phyloP scores from a whole-genome alignment of 495 filamentous ascomycete genomes.

The Penicillium malachiteum region DNA sequence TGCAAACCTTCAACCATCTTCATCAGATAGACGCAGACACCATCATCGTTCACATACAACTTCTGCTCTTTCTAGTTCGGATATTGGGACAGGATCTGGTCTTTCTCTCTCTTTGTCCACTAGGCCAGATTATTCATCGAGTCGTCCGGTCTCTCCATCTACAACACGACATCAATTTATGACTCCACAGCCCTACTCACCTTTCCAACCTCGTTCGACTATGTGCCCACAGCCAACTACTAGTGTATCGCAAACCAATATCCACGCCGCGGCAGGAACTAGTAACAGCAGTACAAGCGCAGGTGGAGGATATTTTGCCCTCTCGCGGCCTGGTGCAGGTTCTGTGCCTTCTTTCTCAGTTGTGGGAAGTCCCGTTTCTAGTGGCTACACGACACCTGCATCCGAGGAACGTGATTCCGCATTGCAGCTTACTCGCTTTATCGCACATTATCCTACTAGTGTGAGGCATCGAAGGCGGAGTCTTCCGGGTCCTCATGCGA shows the following conservation, averaged over 20 bases:
- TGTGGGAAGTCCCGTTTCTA: conserved; percentile 20
- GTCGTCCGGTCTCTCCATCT: conserved; percentile 13
- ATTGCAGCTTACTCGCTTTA: conserved; percentile 15
- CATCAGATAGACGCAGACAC: conserved; percentile 16
- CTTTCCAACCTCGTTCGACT: conserved; percentile 6
- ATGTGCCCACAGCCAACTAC: conserved; percentile 6
- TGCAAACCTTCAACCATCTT: neutral
- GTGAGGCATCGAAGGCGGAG: conserved; percentile 31
- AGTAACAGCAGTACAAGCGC: conserved; percentile 4
- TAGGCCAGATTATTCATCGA: conserved; percentile 14
- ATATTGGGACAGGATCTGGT: conserved; percentile 8
- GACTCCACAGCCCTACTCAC: conserved; percentile 23
- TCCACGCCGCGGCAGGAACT: neutral
- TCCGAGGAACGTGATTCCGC: conserved; percentile 27
- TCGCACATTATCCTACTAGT: conserved; percentile 32
- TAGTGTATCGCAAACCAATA: neutral
- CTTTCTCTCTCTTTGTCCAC: conserved; percentile 21
- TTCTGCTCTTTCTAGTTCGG: conserved; percentile 22
- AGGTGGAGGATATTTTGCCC: conserved; percentile 31
- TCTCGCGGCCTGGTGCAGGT: conserved; percentile 13
- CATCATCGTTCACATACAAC: conserved; percentile 42
- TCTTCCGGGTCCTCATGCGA: conserved; percentile 28
- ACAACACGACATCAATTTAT: conserved; percentile 19
- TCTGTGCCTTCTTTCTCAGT: conserved; percentile 9
- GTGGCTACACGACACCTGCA: conserved; percentile 24